phyloP scores from a whole-genome alignment of 2,329 filamentous ascomycete genomes.

The Diplodia seriata region DNA sequence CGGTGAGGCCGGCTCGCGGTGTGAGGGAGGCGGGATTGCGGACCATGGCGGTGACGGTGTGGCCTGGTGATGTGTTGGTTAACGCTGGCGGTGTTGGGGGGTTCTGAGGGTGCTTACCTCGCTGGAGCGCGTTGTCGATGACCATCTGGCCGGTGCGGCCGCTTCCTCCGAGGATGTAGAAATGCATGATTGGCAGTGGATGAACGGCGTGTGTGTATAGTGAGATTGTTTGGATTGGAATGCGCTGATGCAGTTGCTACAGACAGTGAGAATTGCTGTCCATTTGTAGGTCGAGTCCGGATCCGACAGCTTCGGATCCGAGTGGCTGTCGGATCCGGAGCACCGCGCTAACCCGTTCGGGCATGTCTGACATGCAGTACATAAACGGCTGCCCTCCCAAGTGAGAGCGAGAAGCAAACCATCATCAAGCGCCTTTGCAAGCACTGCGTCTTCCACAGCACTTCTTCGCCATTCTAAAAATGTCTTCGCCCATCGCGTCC shows the following conservation, averaged over 20 bases:
- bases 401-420: neutral
- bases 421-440: neutral
- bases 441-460: neutral
- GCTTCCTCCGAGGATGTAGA: conserved; percentile 57
- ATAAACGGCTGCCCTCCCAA: neutral
- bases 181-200: conserved; percentile 43
- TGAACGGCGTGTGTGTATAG: too few species aligned
- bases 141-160: conserved; percentile 57
- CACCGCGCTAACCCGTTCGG: neutral
- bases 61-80: conserved; percentile 36
- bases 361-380: too few species aligned
- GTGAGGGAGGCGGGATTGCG: conserved; percentile 49
- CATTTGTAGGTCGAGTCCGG: neutral
- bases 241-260: neutral
- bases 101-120: conserved; percentile 24
- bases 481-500: conserved; percentile 27
- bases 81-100: neutral
- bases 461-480: neutral
- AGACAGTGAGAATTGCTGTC: neutral
- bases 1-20: conserved; percentile 45
- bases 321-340: conserved; percentile 11
- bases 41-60: conserved; percentile 57
- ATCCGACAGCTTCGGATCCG: conserved; percentile 14
- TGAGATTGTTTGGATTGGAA: neutral
- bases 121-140: conserved; percentile 50